Evolutionary conservation across 805 yeast genomes (phyloP).

Genomic region (Kluyveromyces siamensis): DNA sequence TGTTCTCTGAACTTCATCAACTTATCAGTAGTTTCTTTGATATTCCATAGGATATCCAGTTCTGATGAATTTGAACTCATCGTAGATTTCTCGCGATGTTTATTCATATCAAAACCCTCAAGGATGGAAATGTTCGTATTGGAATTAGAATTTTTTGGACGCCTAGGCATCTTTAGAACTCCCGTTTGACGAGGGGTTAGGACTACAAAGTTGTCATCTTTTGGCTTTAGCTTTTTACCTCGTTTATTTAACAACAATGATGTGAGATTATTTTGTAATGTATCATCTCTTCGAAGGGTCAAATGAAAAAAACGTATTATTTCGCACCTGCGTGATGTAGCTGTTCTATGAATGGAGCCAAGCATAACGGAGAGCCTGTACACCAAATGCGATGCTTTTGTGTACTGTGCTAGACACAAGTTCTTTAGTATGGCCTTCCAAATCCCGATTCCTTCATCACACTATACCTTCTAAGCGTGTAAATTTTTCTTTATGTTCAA

Average conservation of each 20-base stretch:
- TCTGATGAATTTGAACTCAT: not conserved
- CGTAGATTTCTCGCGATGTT: not conserved
- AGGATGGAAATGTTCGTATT: slow-evolving; percentile 13
- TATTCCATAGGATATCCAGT: not conserved
- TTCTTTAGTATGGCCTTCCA: not conserved
- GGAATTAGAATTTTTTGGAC: slow-evolving; percentile 2
- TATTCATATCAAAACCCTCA: slow-evolving; percentile 19
- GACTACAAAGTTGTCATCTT: slow-evolving; percentile 20
- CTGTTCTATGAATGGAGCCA: not conserved
- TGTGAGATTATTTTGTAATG: not conserved
- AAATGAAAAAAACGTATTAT: not conserved
- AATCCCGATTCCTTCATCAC: not conserved
- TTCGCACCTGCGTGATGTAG: not conserved
- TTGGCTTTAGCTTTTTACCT: slow-evolving; percentile 25
- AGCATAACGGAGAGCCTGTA: not conserved
- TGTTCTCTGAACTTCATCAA: slow-evolving; percentile 17
- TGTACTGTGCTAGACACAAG: not conserved
- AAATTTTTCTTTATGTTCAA: not conserved
- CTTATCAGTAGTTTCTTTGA: slow-evolving; percentile 1
- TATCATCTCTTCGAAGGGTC: not conserved
- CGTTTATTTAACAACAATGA: slow-evolving; percentile 4
- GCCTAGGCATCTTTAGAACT: slow-evolving; percentile 9
- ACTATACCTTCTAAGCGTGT: not conserved
- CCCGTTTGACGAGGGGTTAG: slow-evolving; percentile 23
- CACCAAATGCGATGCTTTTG: not conserved